phyloP scores from a whole-genome alignment of 2,329 filamentous ascomycete species.

The Aspergillus eucalypticola region DNA sequence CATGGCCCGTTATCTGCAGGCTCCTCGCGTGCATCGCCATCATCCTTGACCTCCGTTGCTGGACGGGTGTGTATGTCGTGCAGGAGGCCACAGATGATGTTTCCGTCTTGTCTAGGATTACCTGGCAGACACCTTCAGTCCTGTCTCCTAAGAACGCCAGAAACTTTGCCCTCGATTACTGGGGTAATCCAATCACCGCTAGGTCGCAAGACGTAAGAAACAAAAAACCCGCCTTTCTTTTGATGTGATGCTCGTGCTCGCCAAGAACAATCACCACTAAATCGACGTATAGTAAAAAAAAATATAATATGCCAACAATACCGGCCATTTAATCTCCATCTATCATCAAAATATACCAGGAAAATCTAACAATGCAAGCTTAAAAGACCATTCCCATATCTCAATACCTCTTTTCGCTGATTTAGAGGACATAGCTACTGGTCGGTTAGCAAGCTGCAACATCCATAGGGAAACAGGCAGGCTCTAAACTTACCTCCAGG shows the following conservation, averaged over 20 bases:
- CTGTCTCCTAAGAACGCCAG: not conserved
- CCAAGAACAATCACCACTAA: not conserved
- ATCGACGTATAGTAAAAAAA: not conserved
- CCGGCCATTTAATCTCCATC: not conserved
- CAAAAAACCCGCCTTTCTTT: not conserved
- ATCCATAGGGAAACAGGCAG: not conserved
- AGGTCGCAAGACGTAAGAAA: not conserved
- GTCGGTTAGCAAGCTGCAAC: slow-evolving; percentile 11
- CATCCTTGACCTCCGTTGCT: not conserved
- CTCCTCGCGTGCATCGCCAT: not conserved
- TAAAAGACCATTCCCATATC: not conserved
- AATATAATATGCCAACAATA: not conserved
- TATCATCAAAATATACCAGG: not conserved
- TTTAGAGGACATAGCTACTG: slow-evolving; percentile 29
- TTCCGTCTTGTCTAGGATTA: not conserved
- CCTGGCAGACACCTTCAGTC: not conserved
- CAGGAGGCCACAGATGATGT: not conserved
- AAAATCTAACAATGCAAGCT: not conserved
- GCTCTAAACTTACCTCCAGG: slow-evolving; percentile 70
- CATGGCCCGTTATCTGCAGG: not conserved
- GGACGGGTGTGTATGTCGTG: slow-evolving; percentile 1
- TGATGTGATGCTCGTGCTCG: not conserved
- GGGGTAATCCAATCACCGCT: not conserved
- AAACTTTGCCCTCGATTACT: not conserved
- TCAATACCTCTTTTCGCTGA: not conserved